Percentiles rank a stretch among this genome's conserved stretches.
phyloP scores from a whole-genome alignment of 371 early-diverging fungal genomes.

The Mucor saturninus region DNA sequence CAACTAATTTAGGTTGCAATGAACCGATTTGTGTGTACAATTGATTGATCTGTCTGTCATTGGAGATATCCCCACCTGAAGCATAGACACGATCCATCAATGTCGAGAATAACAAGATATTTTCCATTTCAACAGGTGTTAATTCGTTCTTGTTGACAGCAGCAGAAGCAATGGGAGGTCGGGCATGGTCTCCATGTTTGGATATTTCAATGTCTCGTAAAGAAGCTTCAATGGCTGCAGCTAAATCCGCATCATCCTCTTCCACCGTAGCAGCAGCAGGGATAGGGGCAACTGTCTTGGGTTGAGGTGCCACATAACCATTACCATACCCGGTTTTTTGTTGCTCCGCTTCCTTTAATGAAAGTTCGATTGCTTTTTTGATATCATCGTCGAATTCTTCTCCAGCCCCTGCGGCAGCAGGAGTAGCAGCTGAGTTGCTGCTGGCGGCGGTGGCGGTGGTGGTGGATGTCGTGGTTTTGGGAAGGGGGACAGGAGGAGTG shows the following conservation, averaged over 20 bases:
- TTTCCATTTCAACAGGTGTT: conserved; percentile 71
- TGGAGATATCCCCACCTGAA: conserved; percentile 60
- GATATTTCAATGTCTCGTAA: conserved; percentile 64
- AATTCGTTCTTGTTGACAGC: conserved; percentile 42
- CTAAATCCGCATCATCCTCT: conserved; percentile 88
- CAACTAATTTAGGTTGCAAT: conserved; percentile 74
- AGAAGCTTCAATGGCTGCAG: conserved; percentile 94
- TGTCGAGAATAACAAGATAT: conserved; percentile 74
- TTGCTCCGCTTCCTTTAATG: conserved; percentile 80
- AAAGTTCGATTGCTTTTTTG: conserved; percentile 87
- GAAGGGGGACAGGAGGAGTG: conserved; percentile 1
- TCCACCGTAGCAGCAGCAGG: conserved; percentile 40
- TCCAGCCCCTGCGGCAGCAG: conserved; percentile 18
- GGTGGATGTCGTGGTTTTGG: conserved; percentile 5
- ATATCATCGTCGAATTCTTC: conserved; percentile 84
- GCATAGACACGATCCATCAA: conserved; percentile 70
- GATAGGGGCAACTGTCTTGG: conserved; percentile 10
- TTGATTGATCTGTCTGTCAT: conserved; percentile 68
- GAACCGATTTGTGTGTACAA: conserved; percentile 75
- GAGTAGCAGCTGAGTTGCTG: not conserved
- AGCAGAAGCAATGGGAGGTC: conserved; percentile 1
- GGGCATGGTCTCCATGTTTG: conserved; percentile 15
- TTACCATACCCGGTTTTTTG: conserved; percentile 35
- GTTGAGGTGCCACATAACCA: conserved; percentile 37
- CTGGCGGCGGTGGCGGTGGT: conserved; percentile 8